Conservation (phyloP, 257 asterid genomes). For the Jacaranda mimosifolia region DNA sequence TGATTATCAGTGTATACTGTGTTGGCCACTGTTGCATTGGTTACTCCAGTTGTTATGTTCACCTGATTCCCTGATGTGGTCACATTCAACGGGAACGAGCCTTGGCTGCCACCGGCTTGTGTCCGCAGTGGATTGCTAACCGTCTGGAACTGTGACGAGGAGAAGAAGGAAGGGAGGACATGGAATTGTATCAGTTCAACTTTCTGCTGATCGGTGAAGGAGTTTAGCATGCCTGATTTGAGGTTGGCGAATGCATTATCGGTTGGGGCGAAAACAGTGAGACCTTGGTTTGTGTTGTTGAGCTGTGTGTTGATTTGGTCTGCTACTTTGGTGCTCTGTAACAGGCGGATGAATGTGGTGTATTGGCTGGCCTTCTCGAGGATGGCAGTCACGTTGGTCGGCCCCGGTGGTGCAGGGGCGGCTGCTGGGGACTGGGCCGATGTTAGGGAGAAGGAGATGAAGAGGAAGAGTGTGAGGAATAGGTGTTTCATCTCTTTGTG, state of each 20-base stretch:
- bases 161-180: slow-evolving; percentile 55
- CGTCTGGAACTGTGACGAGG: slow-evolving; percentile 60
- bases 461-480: not conserved
- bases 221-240: slow-evolving; percentile 55
- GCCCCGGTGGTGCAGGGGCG: slow-evolving; percentile 55
- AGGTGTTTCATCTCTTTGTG: slow-evolving; percentile 21
- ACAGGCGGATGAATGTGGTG: slow-evolving; percentile 57
- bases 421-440: slow-evolving; percentile 51
- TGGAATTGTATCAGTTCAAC: slow-evolving; percentile 63
- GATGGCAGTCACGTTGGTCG: slow-evolving; percentile 57
- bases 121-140: slow-evolving; percentile 63
- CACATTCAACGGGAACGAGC: slow-evolving; percentile 59
- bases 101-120: slow-evolving; percentile 64
- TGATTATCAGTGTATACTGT: slow-evolving; percentile 53
- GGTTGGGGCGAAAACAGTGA: slow-evolving; percentile 58
- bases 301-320: slow-evolving; percentile 60
- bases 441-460: slow-evolving; percentile 35
- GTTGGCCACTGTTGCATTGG: slow-evolving; percentile 53
- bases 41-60: slow-evolving; percentile 58
- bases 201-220: slow-evolving; percentile 56
- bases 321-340: slow-evolving; percentile 56
- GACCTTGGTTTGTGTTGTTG: slow-evolving; percentile 55
- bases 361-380: slow-evolving; percentile 64
- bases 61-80: slow-evolving; percentile 51
- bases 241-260: slow-evolving; percentile 58